Evolutionary conservation across 331 rosid species (phyloP), one percentile per base, ranked within the genome.

Genomic region (Quercus tomentella): DNA sequence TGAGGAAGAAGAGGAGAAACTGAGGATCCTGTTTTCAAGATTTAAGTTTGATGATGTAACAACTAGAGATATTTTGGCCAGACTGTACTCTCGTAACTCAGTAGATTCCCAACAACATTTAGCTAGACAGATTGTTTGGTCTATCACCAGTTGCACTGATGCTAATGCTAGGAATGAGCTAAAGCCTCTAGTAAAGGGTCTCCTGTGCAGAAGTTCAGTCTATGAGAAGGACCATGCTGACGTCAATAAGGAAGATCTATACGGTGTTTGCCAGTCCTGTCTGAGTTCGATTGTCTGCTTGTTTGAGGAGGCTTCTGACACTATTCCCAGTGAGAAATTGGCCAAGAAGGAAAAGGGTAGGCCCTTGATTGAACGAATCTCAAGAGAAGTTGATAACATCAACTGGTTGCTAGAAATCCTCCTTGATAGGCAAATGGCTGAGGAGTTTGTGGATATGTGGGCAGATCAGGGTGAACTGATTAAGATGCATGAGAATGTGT

Each of bases 1-100:
- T 4, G 98, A 94, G 87, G 98, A 94, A 82, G 97, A 94, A 79
- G 98, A 94, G 86, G 97, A 91, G 84, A 94, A 94, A 78, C 60
- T 94, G 66, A 88, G 94, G 82, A 84, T 83, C 75, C 75, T 94
- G 77, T 92, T 94, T 73, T 83, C 89, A 4, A 90, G 91, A 75
- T 85, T 92, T 37, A 89, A 87, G 89, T 94, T 94, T n/a, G 97
- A 94, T 51, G 94, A 94, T 43, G 83, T 86, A 37, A 94, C 97
- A 18, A 89, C 92, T 43, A 87, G 86, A 74, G 98, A 94, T 84
- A 90, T 92, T 75, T 77, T 94, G 52, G 92, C 94, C 63, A 92
- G 98, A 83, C 88, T 94, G 7, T 88, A 89, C 83, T 67, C 80
- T 70, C 77, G 67, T 6, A 89, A 92, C 66, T 83, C 90, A 4